Evolutionary conservation across 768 basidiomycete species (phyloP), one percentile per base, ranked within the genome.

Genomic region (Chalciporus sphaerocephalus): DNA sequence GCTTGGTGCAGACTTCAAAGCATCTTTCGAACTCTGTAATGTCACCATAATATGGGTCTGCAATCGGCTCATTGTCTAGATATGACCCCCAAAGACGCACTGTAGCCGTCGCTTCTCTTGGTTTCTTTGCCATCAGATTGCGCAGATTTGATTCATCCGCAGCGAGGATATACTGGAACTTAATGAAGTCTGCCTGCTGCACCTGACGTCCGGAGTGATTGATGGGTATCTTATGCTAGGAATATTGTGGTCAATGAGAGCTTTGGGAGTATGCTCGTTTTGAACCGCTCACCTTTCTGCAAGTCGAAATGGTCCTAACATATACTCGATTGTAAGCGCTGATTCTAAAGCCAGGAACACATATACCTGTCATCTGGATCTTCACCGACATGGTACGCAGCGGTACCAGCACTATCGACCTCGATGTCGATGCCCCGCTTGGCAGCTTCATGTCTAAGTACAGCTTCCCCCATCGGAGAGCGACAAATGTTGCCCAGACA

Each of bases 391-490:
- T 96, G 92, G 64, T 92, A 94, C 12, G 78, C 84, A 9, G 80
- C 82, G 1, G 91, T 95, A 1, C 92, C 92, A 54, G 85, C 87
- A 40, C 88, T 91, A 55, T 93, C 90, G 23, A 93, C 85, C 11
- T 64, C 57, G 50, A 93, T 73, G 39, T 83, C 75, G 32, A 89
- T 58, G 11, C 80, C 80, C 25, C 87, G 80, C 55, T 81, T 74
- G 39, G 72, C 66, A 8, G 86, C 87, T 46, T 81, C 75, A 43
- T 89, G 74, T 48, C 69, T 73, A 23, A 94, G 74, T 18, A 94
- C 87, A 2, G 91, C 92, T 68, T 93, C 90, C 23, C 91, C 92
- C 81, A 95, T 90, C 0, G 92, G 92, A 18, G 89, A 92, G 25
- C 92, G 83, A 60, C 91, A 91, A 47, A 91, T 90, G 60, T 91